These are phyloP conservation scores for Mortierella claussenii DNA, from an alignment of 192 early-diverging fungal species.

Conservation along the genomic window DNA sequence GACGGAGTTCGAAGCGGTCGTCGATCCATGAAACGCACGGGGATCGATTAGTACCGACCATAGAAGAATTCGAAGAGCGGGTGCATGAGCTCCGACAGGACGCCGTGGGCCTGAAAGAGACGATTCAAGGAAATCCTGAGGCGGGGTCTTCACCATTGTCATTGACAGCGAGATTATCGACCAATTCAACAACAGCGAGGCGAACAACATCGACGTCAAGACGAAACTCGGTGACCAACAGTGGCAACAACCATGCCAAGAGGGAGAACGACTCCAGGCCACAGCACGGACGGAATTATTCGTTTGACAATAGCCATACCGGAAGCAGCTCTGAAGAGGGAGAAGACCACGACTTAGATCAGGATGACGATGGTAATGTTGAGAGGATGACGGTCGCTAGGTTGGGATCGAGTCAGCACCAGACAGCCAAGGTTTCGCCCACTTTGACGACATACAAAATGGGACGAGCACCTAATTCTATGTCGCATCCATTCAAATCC, in stretches of 20 bases:
- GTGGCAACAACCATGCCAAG: too few species aligned
- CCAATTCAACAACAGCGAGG: constrained; percentile 4
- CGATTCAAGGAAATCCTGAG: constrained; percentile 29
- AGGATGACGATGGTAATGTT: too few species aligned
- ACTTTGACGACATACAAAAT: background rate
- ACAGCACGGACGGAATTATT: constrained; percentile 11
- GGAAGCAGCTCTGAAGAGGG: constrained; percentile 26
- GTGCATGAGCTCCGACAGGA: constrained; percentile 43
- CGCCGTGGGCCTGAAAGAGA: constrained; percentile 36
- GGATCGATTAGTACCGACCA: constrained; percentile 20
- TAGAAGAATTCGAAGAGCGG: constrained; percentile 46
- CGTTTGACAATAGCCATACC: constrained; percentile 18
- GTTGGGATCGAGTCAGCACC: background rate
- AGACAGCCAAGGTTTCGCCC: constrained; percentile 1
- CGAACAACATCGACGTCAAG: constrained; percentile 16
- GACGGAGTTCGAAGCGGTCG: constrained; percentile 36
- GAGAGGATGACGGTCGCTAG: too few species aligned
- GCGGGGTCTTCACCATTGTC: background rate
- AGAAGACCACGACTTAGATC: too few species aligned
- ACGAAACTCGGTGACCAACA: too few species aligned
- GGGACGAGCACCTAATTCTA: constrained; percentile 3
- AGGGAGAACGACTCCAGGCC: background rate
- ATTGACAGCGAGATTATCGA: background rate
- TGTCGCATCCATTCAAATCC: constrained; percentile 8
- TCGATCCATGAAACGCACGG: constrained; percentile 24